Evolutionary conservation across 108 stramenopile species (phyloP), one percentile per base, ranked within the genome.

Genomic region (Aurantiochytrium sp.): DNA sequence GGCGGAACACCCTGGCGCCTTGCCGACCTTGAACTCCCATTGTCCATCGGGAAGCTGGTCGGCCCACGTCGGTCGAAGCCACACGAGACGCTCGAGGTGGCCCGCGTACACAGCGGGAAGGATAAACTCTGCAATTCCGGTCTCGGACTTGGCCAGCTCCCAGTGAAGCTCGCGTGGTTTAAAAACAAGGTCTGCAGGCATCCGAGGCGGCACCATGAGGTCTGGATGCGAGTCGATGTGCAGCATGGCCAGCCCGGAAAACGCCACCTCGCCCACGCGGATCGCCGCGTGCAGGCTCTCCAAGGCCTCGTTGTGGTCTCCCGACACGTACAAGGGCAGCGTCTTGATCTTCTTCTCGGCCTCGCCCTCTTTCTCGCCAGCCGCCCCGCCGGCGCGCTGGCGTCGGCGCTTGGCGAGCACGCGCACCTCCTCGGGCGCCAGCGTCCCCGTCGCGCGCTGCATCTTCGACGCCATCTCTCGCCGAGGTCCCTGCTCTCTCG

Each of bases 201-300:
- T 83, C 6, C 51, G 49, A 23, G 76, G 76, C 51, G 76, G 76
- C 19, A 83, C 76, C 76, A 83, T 83, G 49, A 83, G 45, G 51
- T 83, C 76, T 23, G 76, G 76, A 35, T 83, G 76, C 51, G 76
- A 83, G 51, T 83, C 76, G 10, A 83, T 1, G 51, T 83, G 76
- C 49, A 83, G 45, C 76, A 83, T 83, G 49, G 76, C 76, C 12
- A 83, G 76, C 6, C 76, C 76, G 0, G 45, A 12, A 35, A 83
- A 83, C 12, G 76, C 76, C 0, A 83, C 76, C 51, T 83, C 76
- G 49, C 49, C 45, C 23, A 47, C 45, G 23, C 76, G 45, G 76
- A 83, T 83, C 51, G 76, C 76, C 45, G 45, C 49, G 51, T 83
- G 76, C 45, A 83, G 76, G 76, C 51, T 83, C 76, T 53, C 76